Percentiles rank a stretch among this genome's conserved stretches.
phyloP scores from a whole-genome alignment of 2,329 filamentous ascomycete species.

The Fonsecaea pedrosoi region DNA sequence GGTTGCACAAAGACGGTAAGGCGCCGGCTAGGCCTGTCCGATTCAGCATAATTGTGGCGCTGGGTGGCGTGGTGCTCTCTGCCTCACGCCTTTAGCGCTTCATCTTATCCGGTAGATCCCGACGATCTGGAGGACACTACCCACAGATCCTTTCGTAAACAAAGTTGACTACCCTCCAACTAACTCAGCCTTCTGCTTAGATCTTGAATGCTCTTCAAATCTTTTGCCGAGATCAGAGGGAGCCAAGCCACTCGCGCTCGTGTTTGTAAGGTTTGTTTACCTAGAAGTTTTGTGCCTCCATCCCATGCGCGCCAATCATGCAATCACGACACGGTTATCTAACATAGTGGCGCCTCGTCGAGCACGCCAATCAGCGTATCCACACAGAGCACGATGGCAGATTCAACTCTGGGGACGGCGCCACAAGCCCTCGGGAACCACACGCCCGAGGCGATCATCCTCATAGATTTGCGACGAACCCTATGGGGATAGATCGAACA shows the following conservation, averaged over 20 bases:
- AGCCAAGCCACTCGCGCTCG: background rate
- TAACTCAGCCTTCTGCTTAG: background rate
- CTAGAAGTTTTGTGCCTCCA: background rate
- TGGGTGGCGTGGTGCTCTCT: background rate
- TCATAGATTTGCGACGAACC: background rate
- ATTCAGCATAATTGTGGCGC: constrained; percentile 15
- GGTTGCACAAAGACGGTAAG: background rate
- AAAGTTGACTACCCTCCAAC: background rate
- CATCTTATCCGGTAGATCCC: background rate
- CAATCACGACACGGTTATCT: background rate
- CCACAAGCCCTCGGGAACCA: background rate
- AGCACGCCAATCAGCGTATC: background rate
- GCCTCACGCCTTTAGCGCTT: constrained; percentile 7
- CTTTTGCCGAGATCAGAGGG: background rate
- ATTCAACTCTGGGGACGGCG: background rate
- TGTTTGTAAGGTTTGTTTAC: background rate
- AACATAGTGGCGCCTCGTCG: background rate
- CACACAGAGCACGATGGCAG: background rate
- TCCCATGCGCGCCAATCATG: background rate
- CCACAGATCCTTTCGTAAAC: background rate
- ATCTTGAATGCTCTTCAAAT: background rate
- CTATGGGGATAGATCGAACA: background rate
- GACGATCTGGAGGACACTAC: background rate
- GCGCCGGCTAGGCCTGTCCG: background rate
- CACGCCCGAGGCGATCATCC: background rate